These are phyloP conservation scores for Penicillium riverlandense DNA, from an alignment of 495 filamentous ascomycete species.

Conservation along the genomic window DNA sequence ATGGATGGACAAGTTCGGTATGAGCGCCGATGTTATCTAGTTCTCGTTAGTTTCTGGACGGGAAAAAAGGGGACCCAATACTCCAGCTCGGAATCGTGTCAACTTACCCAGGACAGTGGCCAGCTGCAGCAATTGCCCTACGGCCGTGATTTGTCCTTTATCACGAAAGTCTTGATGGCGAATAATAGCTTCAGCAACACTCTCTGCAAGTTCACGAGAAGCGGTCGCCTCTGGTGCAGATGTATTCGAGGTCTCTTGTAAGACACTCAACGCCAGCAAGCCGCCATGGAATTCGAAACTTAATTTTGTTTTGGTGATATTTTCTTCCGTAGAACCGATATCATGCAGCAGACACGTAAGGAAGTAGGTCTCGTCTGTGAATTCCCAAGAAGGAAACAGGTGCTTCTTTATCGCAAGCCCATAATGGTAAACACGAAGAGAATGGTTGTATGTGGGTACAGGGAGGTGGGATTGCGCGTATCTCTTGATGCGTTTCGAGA, in stretches of 20 bases:
- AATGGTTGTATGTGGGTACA: too few species aligned
- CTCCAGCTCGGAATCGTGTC: too few species aligned
- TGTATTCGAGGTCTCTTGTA: slow-evolving; percentile 26
- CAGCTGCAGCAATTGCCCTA: slow-evolving; percentile 66
- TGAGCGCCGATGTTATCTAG: slow-evolving; percentile 41
- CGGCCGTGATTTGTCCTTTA: slow-evolving; percentile 55
- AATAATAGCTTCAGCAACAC: slow-evolving; percentile 66
- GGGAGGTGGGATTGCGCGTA: too few species aligned
- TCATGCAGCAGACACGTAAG: slow-evolving; percentile 62
- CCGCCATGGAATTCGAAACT: slow-evolving; percentile 41
- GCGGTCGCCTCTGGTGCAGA: slow-evolving; percentile 7
- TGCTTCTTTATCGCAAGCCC: too few species aligned
- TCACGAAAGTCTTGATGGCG: slow-evolving; percentile 65
- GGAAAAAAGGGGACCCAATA: too few species aligned
- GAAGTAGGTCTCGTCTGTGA: too few species aligned
- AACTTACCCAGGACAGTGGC: slow-evolving; percentile 52
- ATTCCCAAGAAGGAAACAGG: too few species aligned
- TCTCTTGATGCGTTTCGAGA: too few species aligned
- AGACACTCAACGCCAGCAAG: slow-evolving; percentile 49
- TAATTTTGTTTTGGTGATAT: slow-evolving; percentile 49
- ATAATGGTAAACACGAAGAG: too few species aligned
- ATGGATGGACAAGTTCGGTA: slow-evolving; percentile 7
- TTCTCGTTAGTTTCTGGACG: too few species aligned
- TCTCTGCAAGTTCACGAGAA: slow-evolving; percentile 32
- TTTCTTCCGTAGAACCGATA: slow-evolving; percentile 57